A percentile compares a stretch with the other conserved stretches of the same genome.
phyloP scores from a whole-genome alignment of 345 rosid species.

The Kernera saxatilis region DNA sequence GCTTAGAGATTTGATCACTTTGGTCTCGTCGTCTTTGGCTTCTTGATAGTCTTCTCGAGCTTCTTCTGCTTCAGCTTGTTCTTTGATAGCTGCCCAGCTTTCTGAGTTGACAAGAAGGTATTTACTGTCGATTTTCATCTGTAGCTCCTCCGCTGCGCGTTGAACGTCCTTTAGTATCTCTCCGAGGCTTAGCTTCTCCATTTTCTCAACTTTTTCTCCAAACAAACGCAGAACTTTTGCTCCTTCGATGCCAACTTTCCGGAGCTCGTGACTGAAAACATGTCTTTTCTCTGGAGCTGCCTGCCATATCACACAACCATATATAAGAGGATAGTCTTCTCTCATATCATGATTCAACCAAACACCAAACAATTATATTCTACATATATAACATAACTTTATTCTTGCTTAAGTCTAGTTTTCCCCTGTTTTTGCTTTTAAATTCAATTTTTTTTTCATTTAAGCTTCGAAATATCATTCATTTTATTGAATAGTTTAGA shows the following conservation, averaged over 20 bases:
- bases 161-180: constrained; percentile 55
- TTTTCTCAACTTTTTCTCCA: constrained; percentile 37
- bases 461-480: too few species aligned
- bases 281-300: constrained; percentile 70
- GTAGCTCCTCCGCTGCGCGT: constrained; percentile 67
- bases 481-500: too few species aligned
- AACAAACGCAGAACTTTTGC: constrained; percentile 42
- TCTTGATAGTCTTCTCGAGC: constrained; percentile 8
- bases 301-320: constrained; percentile 36
- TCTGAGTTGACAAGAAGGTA: constrained; percentile 63
- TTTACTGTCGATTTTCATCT: constrained; percentile 56
- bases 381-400: background rate
- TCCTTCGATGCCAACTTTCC: constrained; percentile 41
- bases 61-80: constrained; percentile 36
- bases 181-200: constrained; percentile 42
- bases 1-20: constrained; percentile 47
- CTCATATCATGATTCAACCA: background rate
- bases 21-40: too few species aligned
- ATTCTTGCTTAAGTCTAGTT: too few species aligned
- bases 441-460: too few species aligned
- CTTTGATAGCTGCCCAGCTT: too few species aligned
- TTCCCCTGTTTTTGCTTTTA: too few species aligned
- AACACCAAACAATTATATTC: background rate
- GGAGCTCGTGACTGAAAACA: constrained; percentile 43
- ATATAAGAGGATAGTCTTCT: too few species aligned